Base-by-base conservation (phyloP, 805 yeast species). In the Isabelozyma pseudorhagii region DNA sequence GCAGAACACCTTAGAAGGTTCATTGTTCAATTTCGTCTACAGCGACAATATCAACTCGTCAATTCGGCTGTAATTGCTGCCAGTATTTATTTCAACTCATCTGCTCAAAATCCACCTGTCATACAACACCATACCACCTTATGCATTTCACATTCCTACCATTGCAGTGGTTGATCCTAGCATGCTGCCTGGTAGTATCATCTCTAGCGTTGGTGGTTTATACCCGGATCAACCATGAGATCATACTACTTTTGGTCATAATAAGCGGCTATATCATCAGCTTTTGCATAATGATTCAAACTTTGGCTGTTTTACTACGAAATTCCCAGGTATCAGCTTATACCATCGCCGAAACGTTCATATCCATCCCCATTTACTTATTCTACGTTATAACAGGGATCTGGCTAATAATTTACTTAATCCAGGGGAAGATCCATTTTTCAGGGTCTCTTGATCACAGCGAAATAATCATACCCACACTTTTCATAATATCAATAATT, bases 371-470 rank as follows among this genome's bases (percentile, higher is more conserved):
- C 7, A 17, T 47, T 9, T 50, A 52, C 17, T 15, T 50, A 4
- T 46, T 54, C 15, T 46, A 55, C 15, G 34, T 53, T 31, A 45
- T 50, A 15, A 46, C 57, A 8, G 59, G 59, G 4, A 47, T 55
- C 25, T 15, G 42, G 15, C 14, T 46, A 21, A 42, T 42, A 10
- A 44, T 48, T 13, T 38, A 40, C 29, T 21, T 50, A 9, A 46
- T 50, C 25, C 39, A 38, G 18, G 29, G 36, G 11, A 34, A 31
- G 29, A 36, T 44, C 11, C 31, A 31, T 5, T 34, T 38, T 15
- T 44, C 45, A 42, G n/a, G 17, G 40, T 15, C 36, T 8, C 21
- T 18, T 36, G 25, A 47, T 13, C 31, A 40, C 27, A 46, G 44
- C 44, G 40, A 47, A 21, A 34, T 46, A 3, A 27, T 39, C 5